Evolutionary conservation across 1,284 basidiomycete species (phyloP).

Genomic region (Cutaneotrichosporon dermatis): DNA sequence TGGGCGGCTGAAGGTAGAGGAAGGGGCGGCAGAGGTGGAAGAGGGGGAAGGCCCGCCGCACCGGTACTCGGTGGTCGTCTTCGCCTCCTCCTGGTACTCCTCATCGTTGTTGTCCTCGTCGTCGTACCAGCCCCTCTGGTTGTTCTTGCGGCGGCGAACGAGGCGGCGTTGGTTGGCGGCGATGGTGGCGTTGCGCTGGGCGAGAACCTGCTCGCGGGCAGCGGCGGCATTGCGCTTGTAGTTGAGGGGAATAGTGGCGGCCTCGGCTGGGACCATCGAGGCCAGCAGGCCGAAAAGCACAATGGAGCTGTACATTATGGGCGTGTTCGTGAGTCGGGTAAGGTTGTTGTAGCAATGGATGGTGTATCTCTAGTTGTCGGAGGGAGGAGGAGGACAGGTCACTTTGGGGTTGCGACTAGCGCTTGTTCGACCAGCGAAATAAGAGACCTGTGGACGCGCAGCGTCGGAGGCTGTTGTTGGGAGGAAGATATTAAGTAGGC

Average conservation of each 20-base stretch:
- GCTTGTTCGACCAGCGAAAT: slow-evolving; percentile 18
- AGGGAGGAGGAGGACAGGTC: not conserved
- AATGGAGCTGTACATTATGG: slow-evolving; percentile 1
- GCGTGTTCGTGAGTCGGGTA: not conserved
- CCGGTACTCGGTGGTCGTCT: no score
- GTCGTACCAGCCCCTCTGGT: not conserved
- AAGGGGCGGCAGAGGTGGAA: no score
- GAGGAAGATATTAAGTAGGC: not conserved
- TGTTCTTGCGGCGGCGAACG: slow-evolving; percentile 9
- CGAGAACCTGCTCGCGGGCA: slow-evolving; percentile 7
- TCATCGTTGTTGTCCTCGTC: not conserved
- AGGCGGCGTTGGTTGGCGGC: not conserved
- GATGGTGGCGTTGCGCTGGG: not conserved
- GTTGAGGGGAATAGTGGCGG: not conserved
- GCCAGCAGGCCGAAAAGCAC: slow-evolving; percentile 6
- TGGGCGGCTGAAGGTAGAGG: no score
- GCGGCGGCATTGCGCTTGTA: not conserved
- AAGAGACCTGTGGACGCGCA: slow-evolving; percentile 5
- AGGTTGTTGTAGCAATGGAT: not conserved
- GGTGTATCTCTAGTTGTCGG: not conserved
- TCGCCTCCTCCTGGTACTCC: not conserved
- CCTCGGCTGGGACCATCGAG: slow-evolving; percentile 6
- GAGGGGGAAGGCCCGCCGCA: no score
- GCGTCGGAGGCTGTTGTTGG: not conserved
- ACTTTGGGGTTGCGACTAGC: slow-evolving; percentile 12